These are phyloP conservation scores for Globisporangium uncinulatum DNA, from an alignment of 352 stramenopile genomes.

Conservation along the genomic window DNA sequence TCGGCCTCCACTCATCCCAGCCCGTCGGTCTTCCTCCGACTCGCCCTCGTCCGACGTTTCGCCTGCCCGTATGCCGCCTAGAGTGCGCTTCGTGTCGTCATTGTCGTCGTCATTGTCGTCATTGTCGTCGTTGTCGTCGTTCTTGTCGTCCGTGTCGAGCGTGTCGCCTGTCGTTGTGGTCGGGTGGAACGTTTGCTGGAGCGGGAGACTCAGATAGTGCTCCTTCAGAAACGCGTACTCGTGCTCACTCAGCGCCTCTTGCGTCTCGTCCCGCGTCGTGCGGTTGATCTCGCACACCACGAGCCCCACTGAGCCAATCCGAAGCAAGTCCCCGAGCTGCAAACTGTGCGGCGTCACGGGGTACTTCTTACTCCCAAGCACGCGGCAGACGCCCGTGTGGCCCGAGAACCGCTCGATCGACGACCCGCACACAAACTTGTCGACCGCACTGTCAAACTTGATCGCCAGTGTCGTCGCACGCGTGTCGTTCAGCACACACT, in stretches of 20 bases:
- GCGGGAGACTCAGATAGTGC: slow-evolving; percentile 78
- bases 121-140: slow-evolving; percentile 27
- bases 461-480: slow-evolving; percentile 70
- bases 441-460: slow-evolving; percentile 55
- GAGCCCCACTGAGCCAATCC: slow-evolving; percentile 89
- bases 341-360: slow-evolving; percentile 70
- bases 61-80: slow-evolving; percentile 15
- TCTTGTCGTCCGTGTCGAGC: slow-evolving; percentile 1
- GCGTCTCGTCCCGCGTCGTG: slow-evolving; percentile 51
- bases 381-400: slow-evolving; percentile 87
- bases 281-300: slow-evolving; percentile 89
- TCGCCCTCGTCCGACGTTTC: slow-evolving; percentile 77
- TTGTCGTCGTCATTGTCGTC: slow-evolving; percentile 26
- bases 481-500: slow-evolving; percentile 81
- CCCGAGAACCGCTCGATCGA: slow-evolving; percentile 89
- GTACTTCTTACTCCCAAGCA: slow-evolving; percentile 87
- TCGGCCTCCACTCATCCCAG: slow-evolving; percentile 2
- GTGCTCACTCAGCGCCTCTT: slow-evolving; percentile 73
- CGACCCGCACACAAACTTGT: slow-evolving; percentile 79
- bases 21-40: slow-evolving; percentile 59
- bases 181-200: slow-evolving; percentile 80
- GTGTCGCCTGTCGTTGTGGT: slow-evolving; percentile 19
- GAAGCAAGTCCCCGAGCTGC: slow-evolving; percentile 75
- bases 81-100: slow-evolving; percentile 13
- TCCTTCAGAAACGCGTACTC: slow-evolving; percentile 87